Base-by-base conservation (phyloP, 768 basidiomycete species). In the Kwoniella dejecticola region DNA sequence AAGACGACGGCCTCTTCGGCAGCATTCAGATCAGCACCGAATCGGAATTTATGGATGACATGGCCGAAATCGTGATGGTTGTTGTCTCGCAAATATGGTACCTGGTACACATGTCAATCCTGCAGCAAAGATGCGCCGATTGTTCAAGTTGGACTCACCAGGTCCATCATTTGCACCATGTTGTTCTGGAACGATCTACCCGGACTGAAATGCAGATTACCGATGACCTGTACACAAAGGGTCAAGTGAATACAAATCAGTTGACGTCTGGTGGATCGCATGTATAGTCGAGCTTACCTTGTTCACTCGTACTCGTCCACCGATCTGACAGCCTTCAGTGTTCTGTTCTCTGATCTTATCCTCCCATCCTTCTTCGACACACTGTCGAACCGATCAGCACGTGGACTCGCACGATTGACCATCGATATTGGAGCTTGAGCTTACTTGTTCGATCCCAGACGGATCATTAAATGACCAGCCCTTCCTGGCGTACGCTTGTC, bases 381-480 rank as follows among this genome's bases (percentile, higher is more conserved):
- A 99, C 92, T 98, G 74, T 10, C 21, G 44, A 30, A 30, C 53
- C 52, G 52, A 36, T 12, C 46, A 54, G 27, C 29, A n/a, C n/a
- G n/a, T n/a, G n/a, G n/a, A n/a, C n/a, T n/a, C n/a, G 13, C 29
- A n/a, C 26, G 13, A 23, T 5, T 30, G n/a, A n/a, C n/a, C n/a
- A n/a, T n/a, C n/a, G n/a, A 2, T 27, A n/a, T 56, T 23, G 31
- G 13, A 45, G 52, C 23, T 2, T 2, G 24, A 8, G 44, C 86
- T 57, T 44, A 90, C 93, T 85, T 98, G 95, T 69, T 95, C 94
- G 68, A 99, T 87, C 1, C 86, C 83, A 61, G 94, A 89, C 15
- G 96, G 96, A 71, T 88, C 89, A 63, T 83, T 81, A 78, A 98
- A 99, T 78, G 89, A 93, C 96, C 96, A 99, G 21, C 95, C 96